Evolutionary conservation across 306 rosid species (phyloP), one percentile per base, ranked within the genome.

Genomic region (Nissolia schottii): DNA sequence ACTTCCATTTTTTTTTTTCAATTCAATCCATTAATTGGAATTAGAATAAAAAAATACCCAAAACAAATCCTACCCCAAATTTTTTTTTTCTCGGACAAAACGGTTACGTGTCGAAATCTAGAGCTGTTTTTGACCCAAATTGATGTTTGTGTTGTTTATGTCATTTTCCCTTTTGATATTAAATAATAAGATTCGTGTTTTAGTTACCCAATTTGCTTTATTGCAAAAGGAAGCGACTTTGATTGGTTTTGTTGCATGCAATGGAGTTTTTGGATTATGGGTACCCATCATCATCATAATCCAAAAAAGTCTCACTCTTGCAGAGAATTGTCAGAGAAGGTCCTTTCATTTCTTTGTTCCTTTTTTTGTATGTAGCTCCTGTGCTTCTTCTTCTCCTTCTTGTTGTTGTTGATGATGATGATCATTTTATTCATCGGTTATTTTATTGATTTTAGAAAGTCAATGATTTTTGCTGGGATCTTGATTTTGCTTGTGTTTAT

Each of bases 401-500:
- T 7, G 5, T 34, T 62, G 31, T 12, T 62, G 50, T 14, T 64
- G 54, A 3, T 32, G 16, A 23, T 41, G 37, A 24, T 31, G 27
- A 61, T 57, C 8, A 63, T 69, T 23, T 34, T 54, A 28, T 64
- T 50, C n/a, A n/a, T 53, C 20, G 6, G 29, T 54, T 54, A 5
- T 41, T 18, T 34, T 29, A 9, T 49, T 64, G 23, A 62, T 45
- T 41, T 72, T 71, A 55, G 57, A 41, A 67, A 50, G 13, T 75
- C 61, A 71, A 70, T 73, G 73, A 63, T 68, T 67, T n/a, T 73
- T 78, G 79, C 71, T 76, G 41, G 67, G 72, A 67, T 61, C 74
- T 58, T 82, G 78, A 64, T 66, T 90, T 78, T 77, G 85, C 80
- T 46, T 82, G 65, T 82, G 87, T 32, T 82, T 86, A 77, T 77